Percentiles rank a stretch among this genome's conserved stretches.
These are phyloP conservation scores for Geosiphon pyriformis DNA, from an alignment of 192 early-diverging fungal genomes.

Conservation along the genomic window DNA sequence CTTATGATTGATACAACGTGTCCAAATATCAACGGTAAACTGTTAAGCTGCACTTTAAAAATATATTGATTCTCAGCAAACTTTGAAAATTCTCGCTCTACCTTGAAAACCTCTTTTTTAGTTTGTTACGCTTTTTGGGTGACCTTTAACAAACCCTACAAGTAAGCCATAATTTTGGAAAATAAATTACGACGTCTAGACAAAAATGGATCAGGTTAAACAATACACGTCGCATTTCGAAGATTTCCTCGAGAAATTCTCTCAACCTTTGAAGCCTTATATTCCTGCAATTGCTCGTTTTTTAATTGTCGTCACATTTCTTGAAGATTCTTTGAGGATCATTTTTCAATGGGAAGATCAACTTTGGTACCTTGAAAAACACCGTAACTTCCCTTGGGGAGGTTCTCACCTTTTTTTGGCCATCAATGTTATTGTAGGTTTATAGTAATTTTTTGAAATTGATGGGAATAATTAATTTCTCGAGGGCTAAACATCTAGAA, in stretches of 20 bases:
- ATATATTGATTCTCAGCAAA: no score
- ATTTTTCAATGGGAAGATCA: slow-evolving; percentile 87
- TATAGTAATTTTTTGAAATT: neutral
- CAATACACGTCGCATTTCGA: slow-evolving; percentile 60
- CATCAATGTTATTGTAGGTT: slow-evolving; percentile 68
- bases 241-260: slow-evolving; percentile 67
- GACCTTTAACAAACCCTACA: no score
- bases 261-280: slow-evolving; percentile 82
- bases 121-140: no score
- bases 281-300: slow-evolving; percentile 87
- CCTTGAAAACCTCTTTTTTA: no score
- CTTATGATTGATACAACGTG: no score
- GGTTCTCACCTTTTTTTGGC: slow-evolving; percentile 83
- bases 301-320: slow-evolving; percentile 92
- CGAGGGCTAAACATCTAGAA: neutral
- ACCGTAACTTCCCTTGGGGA: slow-evolving; percentile 75
- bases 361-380: slow-evolving; percentile 74
- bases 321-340: slow-evolving; percentile 90
- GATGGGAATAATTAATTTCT: neutral
- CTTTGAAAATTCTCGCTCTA: no score
- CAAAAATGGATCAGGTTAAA: slow-evolving; percentile 42
- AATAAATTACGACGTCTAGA: no score
- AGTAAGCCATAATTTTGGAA: no score
- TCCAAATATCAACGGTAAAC: no score
- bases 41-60: no score